phyloP scores from a whole-genome alignment of 225 moss, liverwort and hornwort species.

The Sphagnum tenellum region DNA sequence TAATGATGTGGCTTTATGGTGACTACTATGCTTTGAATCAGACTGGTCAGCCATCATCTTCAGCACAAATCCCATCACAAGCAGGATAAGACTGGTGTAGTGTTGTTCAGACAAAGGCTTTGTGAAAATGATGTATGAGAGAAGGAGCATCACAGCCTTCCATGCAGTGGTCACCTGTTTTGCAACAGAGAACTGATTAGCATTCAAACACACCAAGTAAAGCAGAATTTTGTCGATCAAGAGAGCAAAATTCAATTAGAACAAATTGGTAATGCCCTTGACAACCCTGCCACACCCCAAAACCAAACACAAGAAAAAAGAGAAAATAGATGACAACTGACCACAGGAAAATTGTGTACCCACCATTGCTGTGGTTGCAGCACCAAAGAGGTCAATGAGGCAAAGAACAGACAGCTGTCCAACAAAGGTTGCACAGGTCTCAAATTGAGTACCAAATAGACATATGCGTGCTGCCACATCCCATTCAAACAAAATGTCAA shows the following conservation, averaged over 20 bases:
- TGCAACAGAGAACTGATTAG: too few species aligned
- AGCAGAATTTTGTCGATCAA: too few species aligned
- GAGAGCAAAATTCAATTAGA: too few species aligned
- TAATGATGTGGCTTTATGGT: too few species aligned
- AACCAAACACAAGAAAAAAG: not conserved
- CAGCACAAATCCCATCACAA: constrained; percentile 33
- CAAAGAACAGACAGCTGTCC: constrained; percentile 50
- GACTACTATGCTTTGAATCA: too few species aligned
- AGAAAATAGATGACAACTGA: too few species aligned
- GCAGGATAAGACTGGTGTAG: constrained; percentile 28
- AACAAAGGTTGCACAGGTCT: constrained; percentile 42
- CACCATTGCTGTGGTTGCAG: constrained; percentile 54
- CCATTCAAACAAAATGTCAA: not conserved
- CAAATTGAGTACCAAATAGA: constrained; percentile 36
- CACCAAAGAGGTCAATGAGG: constrained; percentile 47
- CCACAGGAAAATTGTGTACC: constrained; percentile 1
- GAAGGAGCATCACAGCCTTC: constrained; percentile 41
- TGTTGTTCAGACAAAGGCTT: constrained; percentile 47
- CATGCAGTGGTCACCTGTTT: constrained; percentile 49
- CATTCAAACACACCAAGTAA: too few species aligned
- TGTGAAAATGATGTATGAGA: constrained; percentile 47
- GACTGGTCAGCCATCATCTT: constrained; percentile 41
- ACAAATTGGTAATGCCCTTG: not conserved
- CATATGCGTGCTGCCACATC: constrained; percentile 27
- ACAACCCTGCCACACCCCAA: not conserved